Evolutionary conservation across 2,329 filamentous ascomycete genomes (phyloP), one percentile per base, ranked within the genome.

Genomic region (Apiospora sp.): DNA sequence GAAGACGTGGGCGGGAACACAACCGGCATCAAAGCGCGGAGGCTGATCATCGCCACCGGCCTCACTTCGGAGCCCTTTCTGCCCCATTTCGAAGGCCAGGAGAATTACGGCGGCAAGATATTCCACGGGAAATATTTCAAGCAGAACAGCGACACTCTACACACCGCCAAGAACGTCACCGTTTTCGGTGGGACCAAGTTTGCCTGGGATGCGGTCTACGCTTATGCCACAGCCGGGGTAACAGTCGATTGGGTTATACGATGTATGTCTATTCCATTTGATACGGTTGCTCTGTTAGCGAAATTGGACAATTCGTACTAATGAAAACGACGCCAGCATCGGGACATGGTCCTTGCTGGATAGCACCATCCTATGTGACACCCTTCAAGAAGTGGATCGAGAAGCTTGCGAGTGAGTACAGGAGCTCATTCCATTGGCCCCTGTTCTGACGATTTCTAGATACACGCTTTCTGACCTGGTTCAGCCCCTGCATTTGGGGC

Each of bases 401-500:
- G 77, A 83, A 85, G 75, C 82, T 64, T 4, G 58, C 58, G 19
- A 64, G 58, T 64, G n/a, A n/a, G 58, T 41, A 1, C 16, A n/a
- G 6, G 8, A 2, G 16, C 2, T 22, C 1, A 1, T 37, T n/a
- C 6, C 19, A 13, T 5, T n/a, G 19, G 4, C 3, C 58, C 22
- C 22, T 8, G 0, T 19, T 3, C 58, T 64, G 12, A 64, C 41
- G 3, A 3, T 1, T 30, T n/a, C 5, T 14, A 68, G 67, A 68
- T 10, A 92, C 89, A 0, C 90, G 93, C 0, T 86, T 93, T 75
- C 82, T 95, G 71, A 92, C 90, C 1, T 94, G 92, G 90, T 90
- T 95, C 81, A 91, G 89, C 70, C 93, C 93, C 0, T 95, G 92
- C 78, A 87, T 92, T 19, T 95, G 92, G 91, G 92, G 91, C 5